Conservation (phyloP, 495 filamentous ascomycete genomes). For the Zalerion maritima region DNA sequence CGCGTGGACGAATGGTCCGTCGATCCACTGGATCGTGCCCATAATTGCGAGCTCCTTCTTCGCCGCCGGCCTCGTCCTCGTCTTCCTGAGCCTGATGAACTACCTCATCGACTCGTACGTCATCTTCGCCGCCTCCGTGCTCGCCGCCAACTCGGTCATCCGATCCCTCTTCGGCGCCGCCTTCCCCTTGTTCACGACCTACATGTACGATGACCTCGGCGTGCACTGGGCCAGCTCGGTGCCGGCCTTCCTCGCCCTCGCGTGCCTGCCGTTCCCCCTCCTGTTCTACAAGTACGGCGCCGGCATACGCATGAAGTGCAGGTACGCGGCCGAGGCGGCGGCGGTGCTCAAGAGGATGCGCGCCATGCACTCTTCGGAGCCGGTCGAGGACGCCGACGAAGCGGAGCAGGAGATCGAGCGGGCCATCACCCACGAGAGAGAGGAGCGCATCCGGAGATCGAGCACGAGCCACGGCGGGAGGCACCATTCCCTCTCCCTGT, state of each 20-base stretch:
- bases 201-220: conserved; percentile 63
- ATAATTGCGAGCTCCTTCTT: conserved; percentile 33
- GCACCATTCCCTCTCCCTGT: no score
- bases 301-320: conserved; percentile 51
- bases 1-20: conserved; percentile 38
- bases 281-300: conserved; percentile 66
- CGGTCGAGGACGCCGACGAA: conserved; percentile 1
- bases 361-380: conserved; percentile 5
- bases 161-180: conserved; percentile 58
- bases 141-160: conserved; percentile 65
- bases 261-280: conserved; percentile 66
- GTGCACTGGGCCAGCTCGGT: conserved; percentile 70
- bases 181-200: conserved; percentile 69
- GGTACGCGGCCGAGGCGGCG: conserved; percentile 56
- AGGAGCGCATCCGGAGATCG: no score
- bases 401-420: conserved; percentile 3
- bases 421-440: no score
- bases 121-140: conserved; percentile 66
- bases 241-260: conserved; percentile 62
- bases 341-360: conserved; percentile 30
- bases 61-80: conserved; percentile 30
- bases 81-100: conserved; percentile 64
- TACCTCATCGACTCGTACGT: conserved; percentile 75
- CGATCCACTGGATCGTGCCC: conserved; percentile 38
- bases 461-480: no score